These are phyloP conservation scores for Tetrahymena malaccensis DNA, from an alignment of 73 alveolate genomes.

Conservation along the genomic window DNA sequence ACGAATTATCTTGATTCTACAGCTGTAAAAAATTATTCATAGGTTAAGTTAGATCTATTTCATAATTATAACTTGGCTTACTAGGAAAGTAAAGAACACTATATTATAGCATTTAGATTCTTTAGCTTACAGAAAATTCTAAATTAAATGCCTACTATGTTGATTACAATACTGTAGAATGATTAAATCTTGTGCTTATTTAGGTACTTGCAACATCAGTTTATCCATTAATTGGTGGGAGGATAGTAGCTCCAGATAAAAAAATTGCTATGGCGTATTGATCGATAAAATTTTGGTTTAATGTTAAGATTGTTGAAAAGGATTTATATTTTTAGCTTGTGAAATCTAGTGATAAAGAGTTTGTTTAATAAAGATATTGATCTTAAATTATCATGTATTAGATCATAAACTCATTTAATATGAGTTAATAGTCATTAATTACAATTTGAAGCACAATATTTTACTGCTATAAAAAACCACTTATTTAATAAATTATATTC, in stretches of 20 bases:
- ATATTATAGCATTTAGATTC: neutral
- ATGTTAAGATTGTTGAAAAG: neutral
- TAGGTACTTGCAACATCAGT: neutral
- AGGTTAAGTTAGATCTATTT: neutral
- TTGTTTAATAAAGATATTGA: neutral
- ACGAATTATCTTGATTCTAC: neutral
- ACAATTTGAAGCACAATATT: neutral
- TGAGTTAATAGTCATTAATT: neutral
- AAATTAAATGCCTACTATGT: neutral
- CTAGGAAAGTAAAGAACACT: neutral
- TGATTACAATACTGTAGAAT: neutral
- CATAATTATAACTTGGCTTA: neutral
- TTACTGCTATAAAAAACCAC: neutral
- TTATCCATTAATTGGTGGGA: neutral
- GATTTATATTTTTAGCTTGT: neutral
- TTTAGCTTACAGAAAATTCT: neutral
- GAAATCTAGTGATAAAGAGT: neutral
- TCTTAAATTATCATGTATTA: neutral
- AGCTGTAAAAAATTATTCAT: neutral
- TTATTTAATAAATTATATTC: neutral
- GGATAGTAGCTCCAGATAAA: neutral
- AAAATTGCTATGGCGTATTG: neutral
- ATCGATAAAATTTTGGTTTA: neutral
- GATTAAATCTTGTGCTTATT: neutral
- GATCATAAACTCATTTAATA: neutral